Evolutionary conservation across 1,139 yeast genomes (phyloP), one percentile per base, ranked within the genome.

Genomic region (Hansenula lynferdii): DNA sequence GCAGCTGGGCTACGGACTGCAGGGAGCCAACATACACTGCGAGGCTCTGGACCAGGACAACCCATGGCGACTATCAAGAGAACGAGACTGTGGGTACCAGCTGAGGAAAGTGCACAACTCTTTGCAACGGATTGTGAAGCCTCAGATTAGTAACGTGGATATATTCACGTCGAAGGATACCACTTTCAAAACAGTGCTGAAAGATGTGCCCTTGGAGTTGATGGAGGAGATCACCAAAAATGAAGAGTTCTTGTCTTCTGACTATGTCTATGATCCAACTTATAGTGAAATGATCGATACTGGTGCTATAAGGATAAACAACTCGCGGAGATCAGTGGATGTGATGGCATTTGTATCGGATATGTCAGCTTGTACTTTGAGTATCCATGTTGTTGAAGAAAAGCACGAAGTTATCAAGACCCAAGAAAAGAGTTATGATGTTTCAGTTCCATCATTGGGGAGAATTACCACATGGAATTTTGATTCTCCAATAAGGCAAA

Each of bases 401-500:
- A 26, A 29, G 25, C 25, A n/a, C 15, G 45, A 62, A 8, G 34
- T 48, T 5, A 38, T 61, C 33, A 28, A 40, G 16, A 40, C 14
- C 7, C 10, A 27, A 17, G 21, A 42, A 14, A 29, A 38, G 20
- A 37, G 41, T 18, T 36, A 38, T 16, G 42, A 34, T 4, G 21
- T 24, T 16, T 39, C 41, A 36, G 53, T 60, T 6, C 35, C 49
- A 3, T 18, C 18, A 3, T 36, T 61, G 29, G 47, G 44, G 1
- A 38, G 44, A 23, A 57, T 64, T 14, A 53, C 51, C 6, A 56
- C 58, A 36, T 46, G 62, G 16, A 51, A 54, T 23, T 57, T 62
- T 24, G 51, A 58, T 7, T 65, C 67, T 6, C 59, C 68, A 2
- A 67, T 75, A 12, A 60, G 57, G 28, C 80, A 75, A 45, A 58